Evolutionary conservation across 306 rosid species (phyloP).

Genomic region (Malus domestica): DNA sequence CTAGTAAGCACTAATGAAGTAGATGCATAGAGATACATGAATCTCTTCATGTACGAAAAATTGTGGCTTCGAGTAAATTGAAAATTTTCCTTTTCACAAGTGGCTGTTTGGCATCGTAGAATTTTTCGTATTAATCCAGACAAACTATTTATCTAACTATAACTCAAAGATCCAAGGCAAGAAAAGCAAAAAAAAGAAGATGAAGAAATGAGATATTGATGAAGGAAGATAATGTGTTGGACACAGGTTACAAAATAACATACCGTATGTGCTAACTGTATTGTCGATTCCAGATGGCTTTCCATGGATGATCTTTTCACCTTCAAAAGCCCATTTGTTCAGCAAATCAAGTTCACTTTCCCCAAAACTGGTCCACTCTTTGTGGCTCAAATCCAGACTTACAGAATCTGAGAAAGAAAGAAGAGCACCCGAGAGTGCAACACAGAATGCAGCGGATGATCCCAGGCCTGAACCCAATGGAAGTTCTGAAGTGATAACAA

Average conservation of each 20-base stretch:
- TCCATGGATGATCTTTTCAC: constrained; percentile 93
- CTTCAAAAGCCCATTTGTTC: constrained; percentile 97
- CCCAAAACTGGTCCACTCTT: constrained; percentile 56
- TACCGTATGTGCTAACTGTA: constrained; percentile 88
- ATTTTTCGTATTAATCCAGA: neutral
- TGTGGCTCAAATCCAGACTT: constrained; percentile 43
- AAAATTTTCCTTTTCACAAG: neutral
- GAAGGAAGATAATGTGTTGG: neutral
- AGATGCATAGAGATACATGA: neutral
- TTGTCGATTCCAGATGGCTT: constrained; percentile 98
- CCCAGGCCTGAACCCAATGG: constrained; percentile 93
- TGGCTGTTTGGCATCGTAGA: neutral
- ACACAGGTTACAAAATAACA: constrained; percentile 10
- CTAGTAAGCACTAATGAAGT: neutral
- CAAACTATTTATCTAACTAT: neutral
- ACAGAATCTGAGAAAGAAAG: constrained; percentile 60
- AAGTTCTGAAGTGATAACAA: constrained; percentile 70
- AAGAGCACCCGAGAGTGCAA: constrained; percentile 68
- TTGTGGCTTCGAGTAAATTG: neutral
- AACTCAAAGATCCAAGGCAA: neutral
- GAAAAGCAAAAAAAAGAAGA: neutral
- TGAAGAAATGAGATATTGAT: neutral
- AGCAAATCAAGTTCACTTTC: constrained; percentile 62
- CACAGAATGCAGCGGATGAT: constrained; percentile 81
- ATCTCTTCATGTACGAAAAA: neutral